Percentiles rank a stretch among this genome's conserved stretches.
Conservation (phyloP, 2,329 filamentous ascomycete genomes). For the Penicillium oxalicum region DNA sequence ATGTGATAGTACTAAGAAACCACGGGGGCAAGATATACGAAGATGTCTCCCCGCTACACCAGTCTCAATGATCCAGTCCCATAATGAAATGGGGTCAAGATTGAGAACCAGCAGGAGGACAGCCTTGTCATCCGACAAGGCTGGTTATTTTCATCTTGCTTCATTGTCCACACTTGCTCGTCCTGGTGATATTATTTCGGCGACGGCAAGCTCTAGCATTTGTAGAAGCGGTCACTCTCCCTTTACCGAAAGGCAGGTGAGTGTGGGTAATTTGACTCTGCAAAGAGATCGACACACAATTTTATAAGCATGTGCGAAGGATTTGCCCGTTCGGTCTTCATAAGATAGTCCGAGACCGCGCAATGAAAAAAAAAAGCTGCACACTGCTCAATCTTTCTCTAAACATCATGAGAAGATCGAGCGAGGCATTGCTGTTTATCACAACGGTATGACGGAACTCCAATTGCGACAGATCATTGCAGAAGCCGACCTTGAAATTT, state of each 20-base stretch:
- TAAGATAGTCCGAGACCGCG: too few relatives aligned
- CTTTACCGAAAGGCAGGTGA: constrained; percentile 4
- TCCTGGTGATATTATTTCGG: constrained; percentile 43
- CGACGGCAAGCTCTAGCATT: constrained; percentile 54
- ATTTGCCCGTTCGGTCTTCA: too few relatives aligned
- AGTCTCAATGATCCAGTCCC: constrained; percentile 38
- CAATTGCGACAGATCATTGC: too few relatives aligned
- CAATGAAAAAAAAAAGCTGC: too few relatives aligned
- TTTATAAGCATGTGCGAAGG: too few relatives aligned
- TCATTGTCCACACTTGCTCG: constrained; percentile 54
- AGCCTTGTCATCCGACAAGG: constrained; percentile 21
- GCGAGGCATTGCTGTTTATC: too few relatives aligned
- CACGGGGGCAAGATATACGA: constrained; percentile 2
- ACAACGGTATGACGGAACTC: too few relatives aligned
- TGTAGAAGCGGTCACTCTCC: constrained; percentile 38
- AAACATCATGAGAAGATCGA: too few relatives aligned
- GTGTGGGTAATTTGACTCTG: neutral
- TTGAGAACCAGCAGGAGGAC: constrained; percentile 34
- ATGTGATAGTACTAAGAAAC: neutral
- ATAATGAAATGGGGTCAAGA: constrained; percentile 44
- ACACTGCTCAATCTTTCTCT: too few relatives aligned
- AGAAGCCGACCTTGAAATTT: too few relatives aligned
- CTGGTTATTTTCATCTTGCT: constrained; percentile 46
- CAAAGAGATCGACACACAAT: too few relatives aligned
- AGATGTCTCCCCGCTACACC: constrained; percentile 42